These are phyloP conservation scores for Mycena haematopus DNA, from an alignment of 768 basidiomycete genomes.

Conservation along the genomic window DNA sequence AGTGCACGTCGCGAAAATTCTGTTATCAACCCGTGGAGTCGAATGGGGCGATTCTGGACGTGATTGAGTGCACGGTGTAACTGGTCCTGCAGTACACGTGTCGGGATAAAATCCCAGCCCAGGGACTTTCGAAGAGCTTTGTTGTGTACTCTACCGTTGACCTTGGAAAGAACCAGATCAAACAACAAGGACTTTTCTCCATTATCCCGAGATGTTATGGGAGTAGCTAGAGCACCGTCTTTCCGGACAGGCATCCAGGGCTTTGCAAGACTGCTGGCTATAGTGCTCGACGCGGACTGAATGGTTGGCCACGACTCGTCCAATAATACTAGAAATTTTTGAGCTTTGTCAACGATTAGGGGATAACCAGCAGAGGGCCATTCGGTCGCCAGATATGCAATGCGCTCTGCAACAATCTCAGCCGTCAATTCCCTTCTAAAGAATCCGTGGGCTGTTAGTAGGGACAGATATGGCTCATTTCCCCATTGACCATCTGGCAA, in stretches of 20 bases:
- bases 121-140: constrained; percentile 10
- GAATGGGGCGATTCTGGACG: neutral
- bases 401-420: constrained; percentile 21
- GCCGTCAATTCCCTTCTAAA: constrained; percentile 10
- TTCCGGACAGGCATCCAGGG: constrained; percentile 22
- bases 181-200: constrained; percentile 6
- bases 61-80: constrained; percentile 11
- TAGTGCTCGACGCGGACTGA: neutral
- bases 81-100: constrained; percentile 13
- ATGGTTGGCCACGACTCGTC: constrained; percentile 16
- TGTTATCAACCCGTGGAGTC: constrained; percentile 19
- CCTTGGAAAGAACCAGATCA: constrained; percentile 20
- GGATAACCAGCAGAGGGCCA: constrained; percentile 6
- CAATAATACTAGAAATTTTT: constrained; percentile 18
- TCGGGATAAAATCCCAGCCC: constrained; percentile 22
- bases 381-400: constrained; percentile 5
- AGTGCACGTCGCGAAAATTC: constrained; percentile 21
- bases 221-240: constrained; percentile 2
- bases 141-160: constrained; percentile 9
- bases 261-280: neutral
- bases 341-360: constrained; percentile 18
- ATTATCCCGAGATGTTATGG: constrained; percentile 15
- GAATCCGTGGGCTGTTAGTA: constrained; percentile 12
- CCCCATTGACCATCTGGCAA: constrained; percentile 24
- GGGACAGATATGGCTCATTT: neutral